phyloP scores from a whole-genome alignment of 192 early-diverging fungal genomes.

The Mortierella hygrophila region DNA sequence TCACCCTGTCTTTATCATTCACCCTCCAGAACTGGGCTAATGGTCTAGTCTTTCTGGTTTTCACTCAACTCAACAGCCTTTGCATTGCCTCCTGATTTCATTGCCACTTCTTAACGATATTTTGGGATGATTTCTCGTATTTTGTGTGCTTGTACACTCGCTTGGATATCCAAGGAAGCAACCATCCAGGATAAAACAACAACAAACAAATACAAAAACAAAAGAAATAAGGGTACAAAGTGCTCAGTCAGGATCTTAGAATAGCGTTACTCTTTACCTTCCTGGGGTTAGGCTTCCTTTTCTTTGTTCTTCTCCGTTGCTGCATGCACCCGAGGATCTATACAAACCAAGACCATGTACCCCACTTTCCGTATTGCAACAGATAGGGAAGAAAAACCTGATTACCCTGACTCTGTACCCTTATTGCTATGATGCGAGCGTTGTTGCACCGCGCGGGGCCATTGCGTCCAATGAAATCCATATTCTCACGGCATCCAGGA shows the following conservation, averaged over 20 bases:
- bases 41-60: no score
- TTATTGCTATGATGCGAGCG: background rate
- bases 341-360: background rate
- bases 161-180: no score
- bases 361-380: background rate
- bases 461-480: background rate
- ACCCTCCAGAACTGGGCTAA: no score
- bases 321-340: background rate
- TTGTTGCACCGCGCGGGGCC: background rate
- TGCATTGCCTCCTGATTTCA: no score
- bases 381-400: background rate
- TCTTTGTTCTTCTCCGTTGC: background rate
- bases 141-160: no score
- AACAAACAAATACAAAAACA: background rate
- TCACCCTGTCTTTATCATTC: no score
- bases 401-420: background rate
- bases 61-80: no score
- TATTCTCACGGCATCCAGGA: background rate
- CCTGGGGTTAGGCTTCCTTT: background rate
- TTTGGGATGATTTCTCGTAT: no score
- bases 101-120: no score
- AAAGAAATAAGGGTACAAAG: background rate
- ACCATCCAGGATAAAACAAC: no score
- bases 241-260: background rate
- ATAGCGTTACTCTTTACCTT: background rate